Evolutionary conservation across 2,329 filamentous ascomycete species (phyloP), one percentile per base, ranked within the genome.

Genomic region (Pseudogymnoascus sp.): DNA sequence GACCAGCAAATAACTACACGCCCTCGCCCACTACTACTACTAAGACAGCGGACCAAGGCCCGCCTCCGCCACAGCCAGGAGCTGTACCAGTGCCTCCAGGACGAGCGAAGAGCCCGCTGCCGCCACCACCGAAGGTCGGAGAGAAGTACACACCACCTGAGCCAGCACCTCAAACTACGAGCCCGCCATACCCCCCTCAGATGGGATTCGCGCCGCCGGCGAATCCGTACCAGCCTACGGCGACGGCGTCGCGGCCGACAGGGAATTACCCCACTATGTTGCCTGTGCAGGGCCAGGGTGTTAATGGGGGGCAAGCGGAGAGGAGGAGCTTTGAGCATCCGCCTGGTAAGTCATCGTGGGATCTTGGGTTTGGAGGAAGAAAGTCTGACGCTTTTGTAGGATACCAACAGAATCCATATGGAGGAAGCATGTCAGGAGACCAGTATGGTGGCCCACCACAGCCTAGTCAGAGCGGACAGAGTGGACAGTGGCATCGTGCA

Each of bases 51-150:
- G 65, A 67, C 59, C 67, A 72, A 50, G 75, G 74, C 14, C 84
- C 84, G 59, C 79, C 83, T 62, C 75, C 79, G 65, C 84, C 84
- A 31, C 83, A 86, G 67, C 84, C 84, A 38, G 84, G 83, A 62
- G 81, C 83, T 40, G 75, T 79, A 46, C 84, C 84, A 40, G 70
- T 75, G 50, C 74, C 81, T 59, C 68, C 76, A 24, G 70, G 65
- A 62, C 62, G 71, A 61, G 67, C 76, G 11, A 70, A 63, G 63
- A 68, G 72, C 63, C 67, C 65, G 63, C 46, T 82, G 33, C 81
- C 81, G 63, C 81, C 82, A 62, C 82, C 82, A 53, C 82, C 82
- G 61, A 83, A 78, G 69, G 77, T 74, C 35, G 80, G 80, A 38
- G 79, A 84, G 72, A 74, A 72, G 59, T 73, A 75, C 65, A 73